Percentiles rank a stretch among this genome's conserved stretches.
Evolutionary conservation across 306 rosid genomes (phyloP).

Genomic region (Lagenaria siceraria): DNA sequence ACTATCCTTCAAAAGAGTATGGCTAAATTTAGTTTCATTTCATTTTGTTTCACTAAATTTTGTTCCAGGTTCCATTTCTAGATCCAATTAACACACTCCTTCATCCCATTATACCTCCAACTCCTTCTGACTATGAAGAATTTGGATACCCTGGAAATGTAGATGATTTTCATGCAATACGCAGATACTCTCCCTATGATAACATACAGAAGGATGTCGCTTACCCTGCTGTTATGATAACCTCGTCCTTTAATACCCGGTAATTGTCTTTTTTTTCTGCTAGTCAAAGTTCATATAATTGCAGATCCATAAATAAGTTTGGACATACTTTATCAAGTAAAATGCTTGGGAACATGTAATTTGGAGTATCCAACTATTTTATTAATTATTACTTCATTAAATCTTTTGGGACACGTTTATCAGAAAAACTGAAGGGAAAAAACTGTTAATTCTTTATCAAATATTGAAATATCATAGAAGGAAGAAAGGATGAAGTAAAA

Average conservation of each 20-base stretch:
- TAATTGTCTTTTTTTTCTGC: conserved; percentile 5
- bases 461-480: background rate
- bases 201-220: conserved; percentile 64
- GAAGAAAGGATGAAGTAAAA: no score
- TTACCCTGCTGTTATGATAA: conserved; percentile 64
- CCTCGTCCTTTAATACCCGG: conserved; percentile 82
- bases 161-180: conserved; percentile 72
- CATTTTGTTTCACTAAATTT: conserved; percentile 2
- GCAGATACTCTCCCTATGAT: conserved; percentile 75
- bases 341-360: background rate
- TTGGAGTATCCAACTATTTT: background rate
- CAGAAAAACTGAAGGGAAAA: no score
- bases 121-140: conserved; percentile 67
- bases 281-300: background rate
- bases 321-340: background rate
- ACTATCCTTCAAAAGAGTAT: background rate
- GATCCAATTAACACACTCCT: conserved; percentile 77
- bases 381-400: background rate
- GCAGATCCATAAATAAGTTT: background rate
- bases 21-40: background rate
- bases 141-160: conserved; percentile 80
- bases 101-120: conserved; percentile 70
- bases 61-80: conserved; percentile 75
- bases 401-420: background rate
- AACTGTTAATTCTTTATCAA: background rate